Evolutionary conservation across 768 basidiomycete genomes (phyloP).

Genomic region (Leccinellum albellum): DNA sequence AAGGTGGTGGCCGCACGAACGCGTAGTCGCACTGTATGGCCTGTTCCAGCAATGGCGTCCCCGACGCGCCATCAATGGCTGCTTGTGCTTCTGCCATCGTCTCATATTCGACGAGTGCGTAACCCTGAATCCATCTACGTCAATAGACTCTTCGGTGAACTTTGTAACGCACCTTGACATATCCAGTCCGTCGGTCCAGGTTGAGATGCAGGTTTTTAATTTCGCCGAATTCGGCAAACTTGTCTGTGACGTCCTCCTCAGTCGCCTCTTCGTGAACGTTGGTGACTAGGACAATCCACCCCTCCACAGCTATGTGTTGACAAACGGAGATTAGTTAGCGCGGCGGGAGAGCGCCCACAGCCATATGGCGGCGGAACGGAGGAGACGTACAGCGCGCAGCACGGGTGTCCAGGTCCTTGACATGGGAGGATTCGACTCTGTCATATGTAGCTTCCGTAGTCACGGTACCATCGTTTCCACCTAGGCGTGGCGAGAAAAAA

Average conservation of each 20-base stretch:
- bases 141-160: neutral
- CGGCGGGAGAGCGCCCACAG: slow-evolving; percentile 3
- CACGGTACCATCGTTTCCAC: slow-evolving; percentile 58
- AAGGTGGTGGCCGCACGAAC: slow-evolving; percentile 81
- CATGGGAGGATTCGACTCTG: slow-evolving; percentile 66
- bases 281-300: slow-evolving; percentile 97
- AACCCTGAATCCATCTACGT: slow-evolving; percentile 58
- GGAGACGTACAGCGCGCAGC: slow-evolving; percentile 76
- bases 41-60: slow-evolving; percentile 82
- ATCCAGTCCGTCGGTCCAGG: slow-evolving; percentile 94
- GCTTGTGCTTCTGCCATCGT: slow-evolving; percentile 91
- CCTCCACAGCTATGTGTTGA: slow-evolving; percentile 77
- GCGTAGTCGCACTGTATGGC: slow-evolving; percentile 86
- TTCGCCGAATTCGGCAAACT: slow-evolving; percentile 94
- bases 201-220: slow-evolving; percentile 98
- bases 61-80: slow-evolving; percentile 88
- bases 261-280: slow-evolving; percentile 98
- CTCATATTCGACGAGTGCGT: slow-evolving; percentile 96
- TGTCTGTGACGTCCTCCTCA: slow-evolving; percentile 94
- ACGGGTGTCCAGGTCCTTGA: slow-evolving; percentile 66
- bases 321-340: slow-evolving; percentile 8
- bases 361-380: slow-evolving; percentile 1
- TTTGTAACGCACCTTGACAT: slow-evolving; percentile 76
- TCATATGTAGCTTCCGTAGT: slow-evolving; percentile 73
- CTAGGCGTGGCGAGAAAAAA: slow-evolving; percentile 31